Evolutionary conservation across 768 basidiomycete species (phyloP).

Genomic region (Tephrocybe sp.): DNA sequence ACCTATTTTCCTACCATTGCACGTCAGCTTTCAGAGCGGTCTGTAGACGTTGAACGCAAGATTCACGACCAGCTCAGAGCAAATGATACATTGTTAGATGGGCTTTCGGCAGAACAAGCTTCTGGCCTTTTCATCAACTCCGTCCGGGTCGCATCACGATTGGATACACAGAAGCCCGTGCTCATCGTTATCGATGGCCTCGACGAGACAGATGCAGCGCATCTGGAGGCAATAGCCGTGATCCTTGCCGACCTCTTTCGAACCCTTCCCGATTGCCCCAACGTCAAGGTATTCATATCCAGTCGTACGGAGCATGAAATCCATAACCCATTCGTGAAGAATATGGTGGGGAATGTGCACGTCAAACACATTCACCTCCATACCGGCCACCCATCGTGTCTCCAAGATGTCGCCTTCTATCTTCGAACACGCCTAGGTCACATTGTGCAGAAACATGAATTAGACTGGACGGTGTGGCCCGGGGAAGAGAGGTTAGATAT

Average conservation of each 20-base stretch:
- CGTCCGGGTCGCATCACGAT: constrained; percentile 5
- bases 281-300: constrained; percentile 15
- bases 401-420: not conserved
- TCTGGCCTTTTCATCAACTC: constrained; percentile 10
- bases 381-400: not conserved
- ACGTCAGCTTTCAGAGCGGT: constrained; percentile 12
- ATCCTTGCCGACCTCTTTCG: constrained; percentile 10
- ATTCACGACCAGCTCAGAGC: constrained; percentile 9
- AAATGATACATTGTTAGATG: constrained; percentile 4
- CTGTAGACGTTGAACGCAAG: not conserved
- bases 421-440: not conserved
- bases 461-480: not conserved
- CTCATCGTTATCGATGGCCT: constrained; percentile 20
- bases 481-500: not conserved
- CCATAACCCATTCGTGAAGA: constrained; percentile 5
- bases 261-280: not conserved
- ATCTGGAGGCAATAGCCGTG: constrained; percentile 4
- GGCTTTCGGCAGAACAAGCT: constrained; percentile 14
- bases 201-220: constrained; percentile 15
- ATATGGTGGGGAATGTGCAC: not conserved
- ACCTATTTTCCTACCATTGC: constrained; percentile 19
- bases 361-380: constrained; percentile 4
- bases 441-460: not conserved
- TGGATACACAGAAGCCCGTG: constrained; percentile 8
- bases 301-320: constrained; percentile 18